phyloP scores from a whole-genome alignment of 1,284 basidiomycete genomes.

The Tetrapyrgos nigripes region DNA sequence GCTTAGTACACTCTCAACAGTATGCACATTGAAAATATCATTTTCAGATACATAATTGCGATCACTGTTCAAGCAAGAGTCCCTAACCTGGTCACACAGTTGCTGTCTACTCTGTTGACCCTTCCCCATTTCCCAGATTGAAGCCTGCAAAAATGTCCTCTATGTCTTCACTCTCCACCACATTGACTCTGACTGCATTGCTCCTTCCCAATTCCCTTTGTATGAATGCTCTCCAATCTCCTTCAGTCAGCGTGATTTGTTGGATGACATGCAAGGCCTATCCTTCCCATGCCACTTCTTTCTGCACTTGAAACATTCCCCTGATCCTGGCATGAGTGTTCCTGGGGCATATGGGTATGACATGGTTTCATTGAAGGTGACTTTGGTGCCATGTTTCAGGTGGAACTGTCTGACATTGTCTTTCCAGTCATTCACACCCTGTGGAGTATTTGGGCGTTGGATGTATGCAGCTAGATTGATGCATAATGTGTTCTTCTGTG shows the following conservation, averaged over 20 bases:
- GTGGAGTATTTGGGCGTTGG: not conserved
- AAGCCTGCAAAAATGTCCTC: not conserved
- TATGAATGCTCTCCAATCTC: constrained; percentile 2
- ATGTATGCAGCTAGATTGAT: not conserved
- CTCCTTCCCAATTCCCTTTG: not conserved
- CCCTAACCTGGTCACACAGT: constrained; percentile 1
- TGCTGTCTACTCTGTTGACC: not conserved
- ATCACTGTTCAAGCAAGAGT: not conserved
- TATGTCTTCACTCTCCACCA: not conserved
- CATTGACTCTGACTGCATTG: not conserved
- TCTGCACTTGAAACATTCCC: not conserved
- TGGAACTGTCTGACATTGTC: not conserved
- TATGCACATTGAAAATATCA: constrained; percentile 11
- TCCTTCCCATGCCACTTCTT: not conserved
- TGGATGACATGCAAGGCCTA: not conserved
- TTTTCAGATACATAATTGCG: not conserved
- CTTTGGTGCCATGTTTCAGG: not conserved
- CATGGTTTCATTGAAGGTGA: not conserved
- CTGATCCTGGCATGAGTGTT: not conserved
- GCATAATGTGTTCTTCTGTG: not conserved
- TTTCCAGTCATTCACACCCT: not conserved
- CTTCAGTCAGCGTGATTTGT: not conserved
- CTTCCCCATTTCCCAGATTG: constrained; percentile 3
- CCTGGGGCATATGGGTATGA: not conserved
- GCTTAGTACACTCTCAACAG: constrained; percentile 1